Percentiles rank a stretch among this genome's conserved stretches.
phyloP scores from a whole-genome alignment of 176 grass and related monocot genomes.

The Cocos nucifera region DNA sequence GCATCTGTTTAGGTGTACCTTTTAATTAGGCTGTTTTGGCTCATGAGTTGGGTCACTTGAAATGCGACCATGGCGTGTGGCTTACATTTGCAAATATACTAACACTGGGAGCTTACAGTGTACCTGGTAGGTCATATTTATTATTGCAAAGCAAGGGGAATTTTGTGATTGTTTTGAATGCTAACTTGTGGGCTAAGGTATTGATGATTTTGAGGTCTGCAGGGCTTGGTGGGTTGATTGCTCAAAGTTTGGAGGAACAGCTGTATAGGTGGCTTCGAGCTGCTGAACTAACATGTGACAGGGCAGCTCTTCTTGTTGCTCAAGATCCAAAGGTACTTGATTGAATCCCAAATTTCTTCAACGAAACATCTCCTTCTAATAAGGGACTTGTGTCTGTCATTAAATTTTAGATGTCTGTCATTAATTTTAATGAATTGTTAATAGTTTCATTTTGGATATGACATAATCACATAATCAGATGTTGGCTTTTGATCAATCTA shows the following conservation, averaged over 20 bases:
- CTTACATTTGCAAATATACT: conserved; percentile 96
- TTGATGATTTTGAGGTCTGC: background rate
- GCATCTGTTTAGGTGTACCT: conserved; percentile 2
- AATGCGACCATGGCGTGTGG: conserved; percentile 93
- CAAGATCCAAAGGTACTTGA: conserved; percentile 73
- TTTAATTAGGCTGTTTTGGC: conserved; percentile 90
- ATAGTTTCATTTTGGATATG: too few species aligned
- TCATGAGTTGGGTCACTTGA: conserved; percentile 94
- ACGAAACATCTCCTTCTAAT: too few species aligned
- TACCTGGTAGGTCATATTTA: conserved; percentile 50
- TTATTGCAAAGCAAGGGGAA: conserved; percentile 2
- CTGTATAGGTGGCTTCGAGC: conserved; percentile 82
- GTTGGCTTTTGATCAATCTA: too few species aligned
- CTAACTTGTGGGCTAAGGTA: too few species aligned
- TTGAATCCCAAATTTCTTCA: too few species aligned
- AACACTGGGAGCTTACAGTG: conserved; percentile 63
- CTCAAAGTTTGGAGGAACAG: conserved; percentile 77
- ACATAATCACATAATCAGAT: too few species aligned
- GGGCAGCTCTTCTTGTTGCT: conserved; percentile 88
- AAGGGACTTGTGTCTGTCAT: too few species aligned
- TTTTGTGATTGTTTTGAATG: too few species aligned
- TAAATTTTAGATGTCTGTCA: too few species aligned
- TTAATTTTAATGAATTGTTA: too few species aligned
- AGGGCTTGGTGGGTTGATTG: conserved; percentile 74
- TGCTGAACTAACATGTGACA: conserved; percentile 85